Percentiles rank a stretch among this genome's conserved stretches.
phyloP scores from a whole-genome alignment of 768 basidiomycete genomes.

The Cystofilobasidium macerans region DNA sequence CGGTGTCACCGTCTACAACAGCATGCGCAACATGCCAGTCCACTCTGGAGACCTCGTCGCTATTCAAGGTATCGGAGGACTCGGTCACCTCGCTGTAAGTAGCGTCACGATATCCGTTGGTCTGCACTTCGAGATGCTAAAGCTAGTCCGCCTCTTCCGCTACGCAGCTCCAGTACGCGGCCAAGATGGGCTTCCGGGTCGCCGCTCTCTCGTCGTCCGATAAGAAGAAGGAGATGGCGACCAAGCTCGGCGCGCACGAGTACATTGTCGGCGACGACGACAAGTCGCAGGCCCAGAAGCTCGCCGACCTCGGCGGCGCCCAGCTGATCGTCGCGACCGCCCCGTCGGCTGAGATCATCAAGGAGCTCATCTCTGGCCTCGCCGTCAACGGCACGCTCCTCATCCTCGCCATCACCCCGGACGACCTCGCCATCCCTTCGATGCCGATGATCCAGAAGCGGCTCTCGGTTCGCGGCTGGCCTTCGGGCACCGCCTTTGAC shows the following conservation, averaged over 20 bases:
- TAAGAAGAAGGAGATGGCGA: conserved; percentile 38
- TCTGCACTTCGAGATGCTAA: not conserved
- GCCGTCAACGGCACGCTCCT: conserved; percentile 27
- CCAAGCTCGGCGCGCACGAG: conserved; percentile 39
- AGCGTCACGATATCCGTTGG: not conserved
- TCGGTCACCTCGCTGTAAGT: conserved; percentile 37
- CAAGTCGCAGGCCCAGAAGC: conserved; percentile 33
- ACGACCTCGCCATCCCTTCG: conserved; percentile 2
- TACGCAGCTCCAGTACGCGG: conserved; percentile 33
- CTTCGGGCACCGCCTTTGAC: conserved; percentile 26
- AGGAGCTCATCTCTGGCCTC: conserved; percentile 25
- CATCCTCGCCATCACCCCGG: conserved; percentile 23
- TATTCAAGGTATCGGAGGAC: conserved; percentile 39
- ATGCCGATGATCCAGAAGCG: conserved; percentile 26
- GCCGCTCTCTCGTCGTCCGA: conserved; percentile 38
- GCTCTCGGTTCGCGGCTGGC: conserved; percentile 28
- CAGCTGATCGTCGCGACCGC: conserved; percentile 39
- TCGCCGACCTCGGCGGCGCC: conserved; percentile 30
- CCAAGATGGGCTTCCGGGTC: conserved; percentile 39
- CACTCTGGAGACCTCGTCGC: conserved; percentile 39
- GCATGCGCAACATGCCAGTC: conserved; percentile 30
- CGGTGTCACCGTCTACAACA: conserved; percentile 41
- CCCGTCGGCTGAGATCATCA: conserved; percentile 28
- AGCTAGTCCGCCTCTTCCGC: not conserved
- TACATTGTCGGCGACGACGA: conserved; percentile 38